Conservation (phyloP, 768 basidiomycete species). For the Auricularia sp. region DNA sequence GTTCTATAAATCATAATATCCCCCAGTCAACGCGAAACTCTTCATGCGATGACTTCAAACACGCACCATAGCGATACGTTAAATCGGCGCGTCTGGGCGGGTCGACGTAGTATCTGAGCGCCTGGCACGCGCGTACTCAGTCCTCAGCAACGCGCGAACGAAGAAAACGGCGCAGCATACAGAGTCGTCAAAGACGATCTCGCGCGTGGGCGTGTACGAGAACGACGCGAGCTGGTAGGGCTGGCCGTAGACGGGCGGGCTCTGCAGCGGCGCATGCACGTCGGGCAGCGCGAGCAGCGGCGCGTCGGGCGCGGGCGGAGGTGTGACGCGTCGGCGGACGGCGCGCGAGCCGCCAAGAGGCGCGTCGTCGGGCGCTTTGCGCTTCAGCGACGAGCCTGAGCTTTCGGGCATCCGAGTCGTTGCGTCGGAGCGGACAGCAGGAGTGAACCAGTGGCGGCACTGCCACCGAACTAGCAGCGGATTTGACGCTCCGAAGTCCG, state of each 20-base stretch:
- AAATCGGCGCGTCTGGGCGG: constrained; percentile 62
- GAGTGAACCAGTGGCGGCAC: no score
- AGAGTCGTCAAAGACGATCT: constrained; percentile 5
- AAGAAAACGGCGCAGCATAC: neutral
- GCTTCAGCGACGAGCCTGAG: neutral
- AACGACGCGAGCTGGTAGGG: constrained; percentile 62
- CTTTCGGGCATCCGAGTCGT: no score
- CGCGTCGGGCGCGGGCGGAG: no score
- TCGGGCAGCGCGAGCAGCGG: no score
- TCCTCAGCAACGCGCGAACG: neutral
- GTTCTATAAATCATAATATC: constrained; percentile 18
- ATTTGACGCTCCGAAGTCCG: no score
- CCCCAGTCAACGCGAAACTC: no score
- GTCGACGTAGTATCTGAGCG: constrained; percentile 57
- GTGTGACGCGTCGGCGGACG: no score
- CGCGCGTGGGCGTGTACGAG: constrained; percentile 44
- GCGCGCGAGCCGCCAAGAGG: neutral
- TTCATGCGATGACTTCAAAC: no score
- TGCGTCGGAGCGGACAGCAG: no score
- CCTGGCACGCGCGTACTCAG: constrained; percentile 20
- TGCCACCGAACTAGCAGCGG: no score
- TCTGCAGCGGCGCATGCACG: no score
- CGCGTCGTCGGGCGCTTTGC: neutral
- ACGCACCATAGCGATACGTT: constrained; percentile 46
- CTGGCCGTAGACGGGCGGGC: neutral